These are phyloP conservation scores for Rhodotorula mucilaginosa DNA, from an alignment of 1,284 basidiomycete genomes.

Conservation along the genomic window DNA sequence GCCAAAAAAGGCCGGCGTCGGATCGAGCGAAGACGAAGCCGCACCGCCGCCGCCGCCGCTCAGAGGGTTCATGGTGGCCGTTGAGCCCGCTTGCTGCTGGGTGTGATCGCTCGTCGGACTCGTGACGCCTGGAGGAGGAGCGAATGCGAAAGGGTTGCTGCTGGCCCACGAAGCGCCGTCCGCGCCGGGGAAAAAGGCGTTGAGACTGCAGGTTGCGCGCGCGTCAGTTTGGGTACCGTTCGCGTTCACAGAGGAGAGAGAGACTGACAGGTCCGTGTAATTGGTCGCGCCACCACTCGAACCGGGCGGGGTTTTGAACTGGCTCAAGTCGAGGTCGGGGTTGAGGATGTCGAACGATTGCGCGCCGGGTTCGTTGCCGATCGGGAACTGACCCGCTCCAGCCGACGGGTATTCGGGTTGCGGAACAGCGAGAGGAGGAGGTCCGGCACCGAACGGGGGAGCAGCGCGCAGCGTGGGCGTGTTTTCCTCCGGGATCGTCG, in stretches of 20 bases:
- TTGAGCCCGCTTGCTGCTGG: too few relatives aligned
- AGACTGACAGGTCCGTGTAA: conserved; percentile 32
- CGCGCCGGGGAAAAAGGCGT: conserved; percentile 33
- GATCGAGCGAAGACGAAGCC: conserved; percentile 11
- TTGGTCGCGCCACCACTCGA: conserved; percentile 22
- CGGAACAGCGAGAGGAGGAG: neutral
- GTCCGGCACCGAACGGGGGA: neutral
- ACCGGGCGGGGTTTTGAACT: conserved; percentile 28
- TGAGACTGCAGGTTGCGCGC: conserved; percentile 11
- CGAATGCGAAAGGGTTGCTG: neutral
- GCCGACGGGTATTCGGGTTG: neutral
- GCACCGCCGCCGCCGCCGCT: neutral
- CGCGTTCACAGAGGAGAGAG: neutral
- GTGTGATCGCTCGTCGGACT: neutral
- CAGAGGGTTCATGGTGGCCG: too few relatives aligned
- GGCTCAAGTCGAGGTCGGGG: conserved; percentile 28
- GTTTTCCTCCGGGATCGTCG: neutral
- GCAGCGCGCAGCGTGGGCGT: too few relatives aligned
- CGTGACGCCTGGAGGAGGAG: neutral
- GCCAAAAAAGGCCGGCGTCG: conserved; percentile 28
- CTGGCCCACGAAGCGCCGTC: neutral
- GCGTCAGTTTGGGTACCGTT: neutral
- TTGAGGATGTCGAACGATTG: conserved; percentile 35
- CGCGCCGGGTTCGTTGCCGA: neutral
- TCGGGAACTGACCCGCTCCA: neutral